These are phyloP conservation scores for Gleditsia sinensis DNA, from an alignment of 306 rosid species.

Conservation along the genomic window DNA sequence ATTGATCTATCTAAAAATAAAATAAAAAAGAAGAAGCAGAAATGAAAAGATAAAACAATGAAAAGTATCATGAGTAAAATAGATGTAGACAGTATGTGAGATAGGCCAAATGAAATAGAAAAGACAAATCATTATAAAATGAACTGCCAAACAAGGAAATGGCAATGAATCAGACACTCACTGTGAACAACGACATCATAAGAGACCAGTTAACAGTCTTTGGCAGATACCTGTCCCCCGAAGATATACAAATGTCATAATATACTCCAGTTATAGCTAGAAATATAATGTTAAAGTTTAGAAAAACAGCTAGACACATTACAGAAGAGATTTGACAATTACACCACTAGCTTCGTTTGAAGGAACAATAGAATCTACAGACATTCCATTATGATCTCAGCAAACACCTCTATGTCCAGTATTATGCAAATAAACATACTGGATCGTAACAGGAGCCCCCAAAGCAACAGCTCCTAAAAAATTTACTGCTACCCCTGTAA, in stretches of 20 bases:
- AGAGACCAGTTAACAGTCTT: slow-evolving; percentile 83
- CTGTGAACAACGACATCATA: slow-evolving; percentile 83
- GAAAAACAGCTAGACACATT: neutral
- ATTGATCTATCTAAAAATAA: neutral
- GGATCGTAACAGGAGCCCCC: slow-evolving; percentile 81
- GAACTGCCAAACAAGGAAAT: slow-evolving; percentile 17
- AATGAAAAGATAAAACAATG: slow-evolving; percentile 3
- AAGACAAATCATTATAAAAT: neutral
- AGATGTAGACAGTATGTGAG: neutral
- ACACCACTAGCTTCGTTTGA: slow-evolving; percentile 17
- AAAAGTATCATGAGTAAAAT: slow-evolving; percentile 11
- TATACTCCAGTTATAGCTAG: slow-evolving; percentile 5
- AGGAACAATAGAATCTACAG: neutral
- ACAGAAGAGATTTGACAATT: slow-evolving; percentile 14
- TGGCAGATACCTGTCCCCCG: slow-evolving; percentile 57
- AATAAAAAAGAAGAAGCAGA: neutral
- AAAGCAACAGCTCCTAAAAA: slow-evolving; percentile 81
- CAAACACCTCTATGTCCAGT: slow-evolving; percentile 28
- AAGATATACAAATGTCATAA: slow-evolving; percentile 38
- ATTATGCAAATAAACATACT: slow-evolving; percentile 54
- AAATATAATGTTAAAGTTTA: slow-evolving; percentile 6
- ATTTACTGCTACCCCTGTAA: slow-evolving; percentile 74
- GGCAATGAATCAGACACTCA: slow-evolving; percentile 40
- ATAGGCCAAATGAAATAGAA: neutral
- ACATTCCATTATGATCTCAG: slow-evolving; percentile 39